These are phyloP conservation scores for Termitomyces sp. DNA, from an alignment of 768 basidiomycete species.

Conservation along the genomic window DNA sequence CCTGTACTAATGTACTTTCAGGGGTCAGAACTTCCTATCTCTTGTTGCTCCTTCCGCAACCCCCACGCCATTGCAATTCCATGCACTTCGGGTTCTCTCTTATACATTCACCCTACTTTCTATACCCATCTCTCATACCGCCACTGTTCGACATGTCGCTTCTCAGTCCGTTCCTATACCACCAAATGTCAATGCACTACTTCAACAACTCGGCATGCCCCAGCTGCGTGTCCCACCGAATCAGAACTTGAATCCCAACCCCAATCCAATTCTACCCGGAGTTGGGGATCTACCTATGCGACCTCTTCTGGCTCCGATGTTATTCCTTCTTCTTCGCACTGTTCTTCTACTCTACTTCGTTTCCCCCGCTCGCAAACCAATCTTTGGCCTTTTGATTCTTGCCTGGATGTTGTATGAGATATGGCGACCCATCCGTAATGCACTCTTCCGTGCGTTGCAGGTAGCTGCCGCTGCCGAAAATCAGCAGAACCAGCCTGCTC, in stretches of 20 bases:
- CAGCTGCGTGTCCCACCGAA: conserved; percentile 38
- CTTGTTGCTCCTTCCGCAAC: conserved; percentile 39
- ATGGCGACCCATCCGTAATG: conserved; percentile 63
- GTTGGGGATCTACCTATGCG: conserved; percentile 62
- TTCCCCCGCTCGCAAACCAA: conserved; percentile 67
- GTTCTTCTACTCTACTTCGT: conserved; percentile 72
- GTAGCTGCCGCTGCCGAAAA: conserved; percentile 30
- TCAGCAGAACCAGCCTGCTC: conserved; percentile 19
- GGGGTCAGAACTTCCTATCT: conserved; percentile 52
- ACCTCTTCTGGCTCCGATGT: conserved; percentile 61
- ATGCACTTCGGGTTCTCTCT: conserved; percentile 62
- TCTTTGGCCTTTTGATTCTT: conserved; percentile 62
- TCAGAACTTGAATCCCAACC: conserved; percentile 30
- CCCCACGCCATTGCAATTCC: conserved; percentile 58
- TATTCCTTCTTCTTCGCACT: conserved; percentile 68
- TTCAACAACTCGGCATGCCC: conserved; percentile 64
- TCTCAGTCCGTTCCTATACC: conserved; percentile 33
- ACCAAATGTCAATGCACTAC: conserved; percentile 54
- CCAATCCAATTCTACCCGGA: conserved; percentile 32
- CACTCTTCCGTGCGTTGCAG: conserved; percentile 32
- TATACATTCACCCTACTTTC: conserved; percentile 50
- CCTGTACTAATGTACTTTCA: conserved; percentile 20
- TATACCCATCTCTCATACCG: conserved; percentile 23
- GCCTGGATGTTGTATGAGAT: conserved; percentile 76
- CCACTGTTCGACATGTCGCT: conserved; percentile 18